phyloP scores from a whole-genome alignment of 1,284 basidiomycete species.

The Sanghuangporus sanghuang region DNA sequence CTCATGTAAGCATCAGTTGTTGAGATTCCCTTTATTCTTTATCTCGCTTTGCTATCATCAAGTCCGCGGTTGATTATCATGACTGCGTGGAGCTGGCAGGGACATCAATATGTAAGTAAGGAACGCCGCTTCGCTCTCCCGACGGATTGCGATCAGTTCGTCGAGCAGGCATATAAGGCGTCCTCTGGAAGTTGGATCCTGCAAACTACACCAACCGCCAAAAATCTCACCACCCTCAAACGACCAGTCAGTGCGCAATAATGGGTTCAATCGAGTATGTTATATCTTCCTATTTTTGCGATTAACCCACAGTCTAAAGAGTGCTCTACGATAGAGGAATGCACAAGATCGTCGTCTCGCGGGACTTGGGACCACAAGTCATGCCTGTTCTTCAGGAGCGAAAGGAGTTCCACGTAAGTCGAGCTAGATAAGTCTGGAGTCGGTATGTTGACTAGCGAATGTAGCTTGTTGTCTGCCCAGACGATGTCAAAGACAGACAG shows the following conservation, averaged over 20 bases:
- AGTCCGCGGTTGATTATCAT: neutral
- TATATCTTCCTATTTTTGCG: neutral
- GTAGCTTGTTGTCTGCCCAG: slow-evolving; percentile 67
- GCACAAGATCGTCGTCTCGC: slow-evolving; percentile 60
- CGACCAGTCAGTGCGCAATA: neutral
- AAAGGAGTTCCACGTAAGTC: slow-evolving; percentile 49
- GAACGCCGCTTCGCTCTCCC: slow-evolving; percentile 6
- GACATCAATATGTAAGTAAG: neutral
- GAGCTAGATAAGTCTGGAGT: slow-evolving; percentile 17
- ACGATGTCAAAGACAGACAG: slow-evolving; percentile 59
- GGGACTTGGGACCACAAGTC: slow-evolving; percentile 65
- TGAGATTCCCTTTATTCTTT: neutral
- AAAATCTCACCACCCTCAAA: neutral
- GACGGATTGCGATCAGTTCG: neutral
- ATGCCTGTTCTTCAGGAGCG: slow-evolving; percentile 56
- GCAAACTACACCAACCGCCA: neutral
- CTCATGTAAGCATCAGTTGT: neutral
- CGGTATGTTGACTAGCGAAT: neutral
- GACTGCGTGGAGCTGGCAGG: neutral
- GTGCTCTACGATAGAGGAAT: neutral
- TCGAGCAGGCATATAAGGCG: neutral
- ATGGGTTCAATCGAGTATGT: slow-evolving; percentile 15
- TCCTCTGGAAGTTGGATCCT: neutral
- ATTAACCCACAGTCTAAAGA: neutral
- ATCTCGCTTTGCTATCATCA: neutral